Evolutionary conservation across 208 protist genomes (phyloP).

Genomic region (Leishmania aethiopica): DNA sequence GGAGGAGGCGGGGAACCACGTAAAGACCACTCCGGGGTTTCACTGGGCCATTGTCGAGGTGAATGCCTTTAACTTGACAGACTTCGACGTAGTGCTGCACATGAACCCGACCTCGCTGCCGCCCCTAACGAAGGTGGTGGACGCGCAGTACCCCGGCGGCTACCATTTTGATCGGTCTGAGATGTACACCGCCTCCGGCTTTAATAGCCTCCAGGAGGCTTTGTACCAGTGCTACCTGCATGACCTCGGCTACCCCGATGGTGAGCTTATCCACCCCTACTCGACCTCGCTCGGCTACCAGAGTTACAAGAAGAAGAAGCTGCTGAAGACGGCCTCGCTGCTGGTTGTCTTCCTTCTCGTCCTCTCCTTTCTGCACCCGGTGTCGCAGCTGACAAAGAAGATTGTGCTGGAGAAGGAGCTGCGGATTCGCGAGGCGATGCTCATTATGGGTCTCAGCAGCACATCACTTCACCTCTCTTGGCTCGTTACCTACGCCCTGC

Average conservation of each 20-base stretch:
- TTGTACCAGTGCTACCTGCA: slow-evolving; percentile 49
- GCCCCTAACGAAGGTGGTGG: slow-evolving; percentile 18
- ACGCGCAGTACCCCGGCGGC: slow-evolving; percentile 42
- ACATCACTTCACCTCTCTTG: slow-evolving; percentile 56
- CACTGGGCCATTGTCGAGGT: slow-evolving; percentile 55
- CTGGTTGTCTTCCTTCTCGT: slow-evolving; percentile 71
- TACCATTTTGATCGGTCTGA: slow-evolving; percentile 35
- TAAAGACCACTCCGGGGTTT: slow-evolving; percentile 17
- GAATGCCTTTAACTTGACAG: slow-evolving; percentile 31
- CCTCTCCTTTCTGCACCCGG: slow-evolving; percentile 75
- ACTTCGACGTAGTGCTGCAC: slow-evolving; percentile 55
- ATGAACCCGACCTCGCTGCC: slow-evolving; percentile 51
- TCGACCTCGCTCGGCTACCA: slow-evolving; percentile 33
- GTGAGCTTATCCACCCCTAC: slow-evolving; percentile 34
- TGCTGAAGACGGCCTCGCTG: slow-evolving; percentile 44
- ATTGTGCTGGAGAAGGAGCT: slow-evolving; percentile 90
- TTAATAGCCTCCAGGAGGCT: slow-evolving; percentile 41
- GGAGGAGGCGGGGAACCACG: slow-evolving; percentile 36
- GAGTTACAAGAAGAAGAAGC: slow-evolving; percentile 41
- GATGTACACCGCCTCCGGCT: slow-evolving; percentile 58
- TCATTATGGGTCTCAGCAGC: slow-evolving; percentile 88
- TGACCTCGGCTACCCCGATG: slow-evolving; percentile 27
- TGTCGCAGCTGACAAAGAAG: slow-evolving; percentile 73
- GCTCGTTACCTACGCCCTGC: slow-evolving; percentile 60
- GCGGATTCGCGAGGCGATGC: slow-evolving; percentile 79